Percentiles rank a stretch among this genome's conserved stretches.
These are phyloP conservation scores for Salix suchowensis DNA, from an alignment of 345 rosid species.

Conservation along the genomic window DNA sequence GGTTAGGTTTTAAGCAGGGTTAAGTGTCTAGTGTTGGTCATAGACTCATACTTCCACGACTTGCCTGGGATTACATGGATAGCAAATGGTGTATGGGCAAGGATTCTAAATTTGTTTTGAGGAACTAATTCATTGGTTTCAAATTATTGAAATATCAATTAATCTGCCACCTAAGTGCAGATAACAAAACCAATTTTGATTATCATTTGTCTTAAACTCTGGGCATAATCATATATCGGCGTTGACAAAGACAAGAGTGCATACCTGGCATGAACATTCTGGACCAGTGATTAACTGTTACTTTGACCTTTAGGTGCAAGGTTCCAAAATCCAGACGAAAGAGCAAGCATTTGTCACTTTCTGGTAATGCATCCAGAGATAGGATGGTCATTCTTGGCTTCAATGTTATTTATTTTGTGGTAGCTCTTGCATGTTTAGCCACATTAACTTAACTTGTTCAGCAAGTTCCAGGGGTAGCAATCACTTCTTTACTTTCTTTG, in stretches of 20 bases:
- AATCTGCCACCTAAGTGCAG: neutral
- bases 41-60: neutral
- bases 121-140: neutral
- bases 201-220: neutral
- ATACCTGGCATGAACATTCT: neutral
- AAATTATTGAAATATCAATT: neutral
- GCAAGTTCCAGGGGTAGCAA: neutral
- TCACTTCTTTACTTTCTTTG: neutral
- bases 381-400: neutral
- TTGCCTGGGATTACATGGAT: neutral
- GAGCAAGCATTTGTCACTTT: neutral
- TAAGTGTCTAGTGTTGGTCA: neutral
- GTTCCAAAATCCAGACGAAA: neutral
- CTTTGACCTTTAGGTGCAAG: neutral
- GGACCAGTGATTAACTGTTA: neutral
- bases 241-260: neutral
- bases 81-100: neutral
- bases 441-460: neutral
- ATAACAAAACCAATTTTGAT: neutral
- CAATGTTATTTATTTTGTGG: neutral
- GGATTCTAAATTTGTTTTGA: neutral
- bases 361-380: neutral
- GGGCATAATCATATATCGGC: neutral
- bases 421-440: neutral
- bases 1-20: neutral